These are phyloP conservation scores for Glarea lozoyensis DNA, from an alignment of 495 filamentous ascomycete genomes.

Conservation along the genomic window DNA sequence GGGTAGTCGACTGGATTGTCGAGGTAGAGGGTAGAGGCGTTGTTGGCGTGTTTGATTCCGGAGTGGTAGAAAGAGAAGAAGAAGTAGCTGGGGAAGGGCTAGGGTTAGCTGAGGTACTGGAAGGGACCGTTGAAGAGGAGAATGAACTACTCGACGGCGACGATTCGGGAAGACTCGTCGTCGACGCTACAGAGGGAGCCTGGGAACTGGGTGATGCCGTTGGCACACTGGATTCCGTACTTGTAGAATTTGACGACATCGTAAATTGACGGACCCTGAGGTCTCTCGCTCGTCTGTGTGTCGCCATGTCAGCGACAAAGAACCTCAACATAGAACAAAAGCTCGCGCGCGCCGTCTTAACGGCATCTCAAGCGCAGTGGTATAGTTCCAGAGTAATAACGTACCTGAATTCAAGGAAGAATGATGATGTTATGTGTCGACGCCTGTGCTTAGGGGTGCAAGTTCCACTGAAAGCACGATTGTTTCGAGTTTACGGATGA, in stretches of 20 bases:
- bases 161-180: no score
- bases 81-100: no score
- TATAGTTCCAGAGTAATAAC: neutral
- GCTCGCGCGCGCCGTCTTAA: neutral
- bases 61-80: slow-evolving; percentile 18
- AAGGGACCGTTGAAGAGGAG: neutral
- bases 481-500: slow-evolving; percentile 12
- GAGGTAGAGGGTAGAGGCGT: slow-evolving; percentile 13
- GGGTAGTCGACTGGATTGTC: slow-evolving; percentile 9
- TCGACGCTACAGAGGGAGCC: no score
- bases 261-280: slow-evolving; percentile 27
- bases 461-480: neutral
- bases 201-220: slow-evolving; percentile 9
- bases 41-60: no score
- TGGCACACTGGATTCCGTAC: slow-evolving; percentile 19
- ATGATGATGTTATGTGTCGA: neutral
- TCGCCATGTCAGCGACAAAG: slow-evolving; percentile 35
- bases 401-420: slow-evolving; percentile 11
- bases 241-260: slow-evolving; percentile 40
- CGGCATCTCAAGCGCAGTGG: neutral
- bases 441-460: neutral
- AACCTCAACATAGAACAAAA: slow-evolving; percentile 2
- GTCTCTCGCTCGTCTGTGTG: slow-evolving; percentile 21
- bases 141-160: slow-evolving; percentile 6
- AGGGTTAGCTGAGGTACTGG: neutral